These are phyloP conservation scores for Persicaria maculosa DNA, from an alignment of 148 eudicot genomes.

Conservation along the genomic window DNA sequence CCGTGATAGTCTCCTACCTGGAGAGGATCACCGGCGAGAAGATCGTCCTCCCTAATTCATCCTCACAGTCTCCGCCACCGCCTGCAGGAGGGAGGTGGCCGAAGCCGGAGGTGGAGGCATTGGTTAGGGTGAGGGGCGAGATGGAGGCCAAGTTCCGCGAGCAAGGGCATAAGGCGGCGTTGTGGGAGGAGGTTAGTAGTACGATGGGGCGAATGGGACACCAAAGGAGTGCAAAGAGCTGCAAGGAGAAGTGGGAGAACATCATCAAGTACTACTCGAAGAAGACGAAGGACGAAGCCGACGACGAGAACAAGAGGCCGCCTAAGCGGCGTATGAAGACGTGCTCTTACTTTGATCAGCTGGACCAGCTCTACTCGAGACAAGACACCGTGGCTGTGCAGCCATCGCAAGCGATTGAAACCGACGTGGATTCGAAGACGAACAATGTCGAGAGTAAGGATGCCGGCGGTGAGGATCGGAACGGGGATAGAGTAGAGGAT, in stretches of 20 bases:
- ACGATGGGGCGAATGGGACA: background rate
- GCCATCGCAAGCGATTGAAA: too few relatives aligned
- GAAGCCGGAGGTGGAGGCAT: background rate
- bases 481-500: background rate
- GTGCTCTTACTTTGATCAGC: background rate
- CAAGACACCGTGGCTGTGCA: background rate
- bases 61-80: background rate
- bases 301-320: background rate
- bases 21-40: background rate
- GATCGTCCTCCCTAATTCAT: background rate
- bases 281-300: background rate
- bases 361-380: background rate
- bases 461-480: background rate
- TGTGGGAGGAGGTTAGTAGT: constrained; percentile 9
- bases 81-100: background rate
- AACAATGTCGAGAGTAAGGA: background rate
- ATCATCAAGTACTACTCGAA: background rate
- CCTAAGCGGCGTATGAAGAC: background rate
- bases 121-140: background rate
- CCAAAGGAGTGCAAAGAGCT: background rate
- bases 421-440: too few relatives aligned
- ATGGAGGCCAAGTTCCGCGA: background rate
- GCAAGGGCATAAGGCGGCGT: background rate
- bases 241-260: constrained; percentile 10
- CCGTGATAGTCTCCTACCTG: background rate